Evolutionary conservation across 192 early-diverging fungal species (phyloP), one percentile per base, ranked within the genome.

Genomic region (Umbelopsis isabellina): DNA sequence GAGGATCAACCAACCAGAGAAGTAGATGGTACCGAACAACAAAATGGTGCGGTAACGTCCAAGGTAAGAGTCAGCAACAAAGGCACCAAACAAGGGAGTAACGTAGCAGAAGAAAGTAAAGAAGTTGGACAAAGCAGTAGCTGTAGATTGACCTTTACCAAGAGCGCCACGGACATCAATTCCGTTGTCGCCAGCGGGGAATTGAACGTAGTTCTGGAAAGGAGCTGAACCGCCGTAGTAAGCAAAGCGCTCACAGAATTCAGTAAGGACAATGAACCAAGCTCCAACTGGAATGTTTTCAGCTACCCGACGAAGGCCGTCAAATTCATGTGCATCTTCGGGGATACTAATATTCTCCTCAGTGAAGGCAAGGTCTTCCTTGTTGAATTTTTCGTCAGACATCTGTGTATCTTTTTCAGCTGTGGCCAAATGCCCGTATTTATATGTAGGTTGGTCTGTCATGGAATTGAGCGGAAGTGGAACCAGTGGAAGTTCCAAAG

Each of bases 31-130:
- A 45, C 79, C 79, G 69, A 93, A 92, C 25, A 92, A 16, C 18
- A 86, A 30, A 65, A 93, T 91, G 20, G 92, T 88, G 69, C 83
- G 86, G 79, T 85, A 92, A 80, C 87, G 89, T 73, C 92, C 92
- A 49, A 87, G 49, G 74, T 86, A 92, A 76, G 85, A 49, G 84
- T 84, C 85, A 41, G 86, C 84, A 37, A 89, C 65, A 44, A 86
- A 46, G 25, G 86, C 87, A 46, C 86, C 87, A 4, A 89, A 52
- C 25, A 89, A 81, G 7, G 87, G 85, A 4, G 85, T 86, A 44
- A 88, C 55, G 52, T 88, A 88, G 78, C 87, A 87, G 71, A 82
- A 87, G 73, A 88, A 88, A 46, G 86, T 84, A 75, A 88, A 88
- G 65, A 87, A 87, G 61, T 81, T 88, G 64, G 80, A 69, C 25